These are phyloP conservation scores for Davidsoniella neocaledoniae DNA, from an alignment of 2,329 filamentous ascomycete species.

Conservation along the genomic window DNA sequence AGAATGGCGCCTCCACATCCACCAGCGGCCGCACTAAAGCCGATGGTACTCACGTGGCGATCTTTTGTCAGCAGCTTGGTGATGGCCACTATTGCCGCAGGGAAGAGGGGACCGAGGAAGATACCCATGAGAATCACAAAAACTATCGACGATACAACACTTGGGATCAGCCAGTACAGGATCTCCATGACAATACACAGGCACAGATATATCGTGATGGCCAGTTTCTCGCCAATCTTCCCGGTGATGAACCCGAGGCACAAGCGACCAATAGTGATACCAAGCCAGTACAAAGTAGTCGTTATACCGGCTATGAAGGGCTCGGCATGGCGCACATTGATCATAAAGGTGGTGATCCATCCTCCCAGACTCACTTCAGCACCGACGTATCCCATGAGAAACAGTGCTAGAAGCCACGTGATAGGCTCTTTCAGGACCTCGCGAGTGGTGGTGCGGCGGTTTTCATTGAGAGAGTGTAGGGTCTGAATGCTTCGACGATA, in stretches of 20 bases:
- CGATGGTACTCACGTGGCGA: constrained; percentile 64
- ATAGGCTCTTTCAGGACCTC: constrained; percentile 32
- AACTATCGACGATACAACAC: constrained; percentile 56
- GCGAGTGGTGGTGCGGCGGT: constrained; percentile 29
- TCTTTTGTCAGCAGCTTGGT: constrained; percentile 59
- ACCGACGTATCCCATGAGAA: constrained; percentile 65
- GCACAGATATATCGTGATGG: constrained; percentile 46
- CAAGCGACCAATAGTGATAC: constrained; percentile 58
- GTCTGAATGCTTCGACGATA: constrained; percentile 29
- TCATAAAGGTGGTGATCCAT: constrained; percentile 80
- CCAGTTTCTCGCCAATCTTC: constrained; percentile 51
- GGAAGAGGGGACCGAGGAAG: constrained; percentile 66
- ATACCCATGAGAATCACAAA: constrained; percentile 59
- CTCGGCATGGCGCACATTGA: constrained; percentile 51
- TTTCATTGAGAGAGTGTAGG: constrained; percentile 17
- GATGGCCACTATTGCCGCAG: constrained; percentile 53
- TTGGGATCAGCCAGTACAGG: constrained; percentile 67
- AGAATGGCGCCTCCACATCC: constrained; percentile 53
- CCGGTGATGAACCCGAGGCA: constrained; percentile 62
- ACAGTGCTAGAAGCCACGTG: constrained; percentile 57
- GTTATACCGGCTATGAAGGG: constrained; percentile 59
- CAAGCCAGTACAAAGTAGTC: constrained; percentile 71
- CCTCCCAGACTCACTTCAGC: constrained; percentile 57
- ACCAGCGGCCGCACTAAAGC: constrained; percentile 65
- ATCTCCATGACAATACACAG: constrained; percentile 48